Evolutionary conservation across 306 rosid genomes (phyloP).

Genomic region (Medicago arabica): DNA sequence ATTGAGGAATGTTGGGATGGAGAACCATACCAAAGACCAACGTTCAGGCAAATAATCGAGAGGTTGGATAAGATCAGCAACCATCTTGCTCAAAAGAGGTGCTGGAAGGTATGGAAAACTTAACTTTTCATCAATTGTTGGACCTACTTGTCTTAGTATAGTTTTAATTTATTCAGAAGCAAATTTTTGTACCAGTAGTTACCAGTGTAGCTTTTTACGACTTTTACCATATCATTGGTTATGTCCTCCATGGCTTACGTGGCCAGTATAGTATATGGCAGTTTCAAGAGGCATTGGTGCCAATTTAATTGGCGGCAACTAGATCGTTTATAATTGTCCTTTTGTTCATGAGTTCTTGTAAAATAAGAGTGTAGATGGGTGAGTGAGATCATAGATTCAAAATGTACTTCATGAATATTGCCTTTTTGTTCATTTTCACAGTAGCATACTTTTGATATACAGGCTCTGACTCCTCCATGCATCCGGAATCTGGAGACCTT

Average conservation of each 20-base stretch:
- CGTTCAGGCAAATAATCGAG: conserved; percentile 51
- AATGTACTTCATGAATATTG: conserved; percentile 12
- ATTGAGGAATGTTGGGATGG: conserved; percentile 61
- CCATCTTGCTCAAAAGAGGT: conserved; percentile 41
- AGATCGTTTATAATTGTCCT: not conserved
- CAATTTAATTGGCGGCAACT: not conserved
- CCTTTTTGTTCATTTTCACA: conserved; percentile 1
- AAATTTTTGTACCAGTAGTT: not conserved
- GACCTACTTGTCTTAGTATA: not conserved
- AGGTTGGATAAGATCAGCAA: conserved; percentile 48
- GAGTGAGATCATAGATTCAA: conserved; percentile 18
- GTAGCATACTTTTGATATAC: conserved; percentile 14
- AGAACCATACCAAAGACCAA: conserved; percentile 53
- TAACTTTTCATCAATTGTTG: conserved; percentile 12
- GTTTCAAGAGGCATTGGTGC: not conserved
- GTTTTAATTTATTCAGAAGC: conserved; percentile 15
- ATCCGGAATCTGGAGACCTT: conserved; percentile 38
- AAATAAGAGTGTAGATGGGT: not conserved
- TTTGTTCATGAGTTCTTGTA: no score
- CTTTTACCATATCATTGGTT: not conserved
- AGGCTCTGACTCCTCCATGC: conserved; percentile 45
- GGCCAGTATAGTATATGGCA: no score
- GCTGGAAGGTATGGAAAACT: conserved; percentile 49
- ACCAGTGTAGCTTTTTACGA: not conserved
- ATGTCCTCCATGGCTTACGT: conserved; percentile 21